Evolutionary conservation across 805 yeast genomes (phyloP), one percentile per base, ranked within the genome.

Genomic region (Ogataea nakhonphanomensis): DNA sequence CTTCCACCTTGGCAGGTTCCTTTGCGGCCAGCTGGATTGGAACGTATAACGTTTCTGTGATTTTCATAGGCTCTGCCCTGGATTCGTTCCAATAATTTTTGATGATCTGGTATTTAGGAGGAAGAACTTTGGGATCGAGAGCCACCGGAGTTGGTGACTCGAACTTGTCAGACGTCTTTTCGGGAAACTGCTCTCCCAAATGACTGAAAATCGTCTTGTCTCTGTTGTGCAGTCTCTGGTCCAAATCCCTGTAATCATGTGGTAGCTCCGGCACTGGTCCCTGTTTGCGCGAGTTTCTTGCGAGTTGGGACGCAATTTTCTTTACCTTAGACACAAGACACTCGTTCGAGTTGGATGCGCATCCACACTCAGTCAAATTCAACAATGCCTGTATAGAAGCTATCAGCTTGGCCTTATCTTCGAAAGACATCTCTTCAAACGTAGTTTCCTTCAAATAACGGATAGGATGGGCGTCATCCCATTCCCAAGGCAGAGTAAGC

Each of bases 401-500:
- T 2, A 84, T 74, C 33, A 84, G 55, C 12, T 71, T 64, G 3
- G 76, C 70, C 49, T 78, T 79, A 39, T 77, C 79, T 1, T 67
- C 63, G 30, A 77, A 78, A 6, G 67, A 51, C 21, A 83, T 62
- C 17, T 71, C 72, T 35, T 81, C 88, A 56, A 81, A 76, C 25
- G 53, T 62, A n/a, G 73, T 66, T 20, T 65, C 60, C 20, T 74
- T 67, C 39, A 84, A 62, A 48, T 71, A 70, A 38, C 67, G 64
- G 27, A 88, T 84, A 2, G 97, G 95, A 57, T 89, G 96, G 12
- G 66, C 48, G 3, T 62, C 57, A 55, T 89, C 95, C 95, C 96
- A 91, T 44, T 82, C 86, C 98, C 98, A 91, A 2, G 80, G 76
- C 8, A 88, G 61, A 0, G 90, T 73, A 14, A 91, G 62, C 55